A percentile compares a stretch with the other conserved stretches of the same genome.
Evolutionary conservation across 495 filamentous ascomycete species (phyloP).

Genomic region (Pseudoneurospora amorphoporcata): DNA sequence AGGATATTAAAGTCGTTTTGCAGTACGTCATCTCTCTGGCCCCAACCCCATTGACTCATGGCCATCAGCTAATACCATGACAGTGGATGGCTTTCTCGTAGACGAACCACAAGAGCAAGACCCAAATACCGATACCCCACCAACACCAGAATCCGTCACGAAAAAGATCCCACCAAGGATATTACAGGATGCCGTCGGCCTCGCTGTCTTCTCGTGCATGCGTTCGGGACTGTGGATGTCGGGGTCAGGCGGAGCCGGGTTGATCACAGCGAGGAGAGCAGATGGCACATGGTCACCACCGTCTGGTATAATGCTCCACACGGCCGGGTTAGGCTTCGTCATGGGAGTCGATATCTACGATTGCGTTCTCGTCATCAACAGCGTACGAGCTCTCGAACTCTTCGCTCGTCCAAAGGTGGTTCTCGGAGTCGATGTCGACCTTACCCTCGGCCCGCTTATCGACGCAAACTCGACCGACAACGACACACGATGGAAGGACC

Average conservation of each 20-base stretch:
- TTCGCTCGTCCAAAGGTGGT: slow-evolving; percentile 71
- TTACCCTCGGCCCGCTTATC: slow-evolving; percentile 71
- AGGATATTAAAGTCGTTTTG: slow-evolving; percentile 78
- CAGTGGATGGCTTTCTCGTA: slow-evolving; percentile 39
- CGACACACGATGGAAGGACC: slow-evolving; percentile 52
- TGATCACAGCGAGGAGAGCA: slow-evolving; percentile 67
- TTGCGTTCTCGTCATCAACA: slow-evolving; percentile 84
- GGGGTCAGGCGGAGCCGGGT: slow-evolving; percentile 75
- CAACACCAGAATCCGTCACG: slow-evolving; percentile 40
- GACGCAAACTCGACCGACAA: slow-evolving; percentile 63
- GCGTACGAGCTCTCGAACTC: slow-evolving; percentile 63
- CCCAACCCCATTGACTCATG: neutral
- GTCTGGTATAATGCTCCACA: slow-evolving; percentile 79
- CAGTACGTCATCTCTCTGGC: slow-evolving; percentile 30
- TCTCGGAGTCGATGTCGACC: slow-evolving; percentile 67
- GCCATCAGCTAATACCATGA: neutral
- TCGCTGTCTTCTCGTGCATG: slow-evolving; percentile 91
- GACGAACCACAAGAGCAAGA: slow-evolving; percentile 17
- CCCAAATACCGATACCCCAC: slow-evolving; percentile 15
- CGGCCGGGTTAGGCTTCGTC: slow-evolving; percentile 75
- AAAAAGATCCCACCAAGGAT: slow-evolving; percentile 80
- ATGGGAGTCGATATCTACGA: slow-evolving; percentile 91
- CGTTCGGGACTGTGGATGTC: slow-evolving; percentile 84
- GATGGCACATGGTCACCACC: slow-evolving; percentile 85
- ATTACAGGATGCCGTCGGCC: slow-evolving; percentile 72